Conservation (phyloP, 257 asterid species). For the Solanum neorickii region DNA sequence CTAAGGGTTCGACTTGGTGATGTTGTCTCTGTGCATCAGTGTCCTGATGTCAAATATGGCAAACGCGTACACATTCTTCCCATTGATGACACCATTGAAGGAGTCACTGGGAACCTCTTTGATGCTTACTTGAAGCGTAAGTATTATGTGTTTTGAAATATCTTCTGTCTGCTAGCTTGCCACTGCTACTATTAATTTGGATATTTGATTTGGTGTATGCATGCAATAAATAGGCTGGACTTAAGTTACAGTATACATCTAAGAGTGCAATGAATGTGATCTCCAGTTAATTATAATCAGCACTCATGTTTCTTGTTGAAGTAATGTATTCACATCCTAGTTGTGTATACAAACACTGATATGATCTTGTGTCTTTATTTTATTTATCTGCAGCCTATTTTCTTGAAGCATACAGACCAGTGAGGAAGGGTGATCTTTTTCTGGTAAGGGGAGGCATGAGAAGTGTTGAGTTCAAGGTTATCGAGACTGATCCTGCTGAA, state of each 20-base stretch:
- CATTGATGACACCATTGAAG: constrained; percentile 62
- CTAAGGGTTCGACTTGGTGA: constrained; percentile 60
- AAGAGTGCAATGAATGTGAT: not conserved
- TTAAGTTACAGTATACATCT: not conserved
- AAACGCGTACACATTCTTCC: constrained; percentile 85
- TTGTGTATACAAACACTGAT: not conserved
- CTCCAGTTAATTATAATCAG: not conserved
- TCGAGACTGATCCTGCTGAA: constrained; percentile 71
- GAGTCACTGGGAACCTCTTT: constrained; percentile 54
- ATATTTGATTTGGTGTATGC: not conserved
- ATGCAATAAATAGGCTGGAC: not conserved
- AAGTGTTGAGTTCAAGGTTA: constrained; percentile 67
- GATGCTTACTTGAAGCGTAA: constrained; percentile 60
- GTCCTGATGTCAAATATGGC: constrained; percentile 69
- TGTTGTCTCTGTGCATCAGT: constrained; percentile 60
- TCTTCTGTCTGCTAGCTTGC: not conserved
- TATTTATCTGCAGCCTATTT: constrained; percentile 47
- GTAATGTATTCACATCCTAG: not conserved
- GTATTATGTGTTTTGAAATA: not conserved
- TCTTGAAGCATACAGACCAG: constrained; percentile 72
- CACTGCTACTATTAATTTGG: not conserved
- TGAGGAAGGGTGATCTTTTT: constrained; percentile 72
- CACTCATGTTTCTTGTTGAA: not conserved
- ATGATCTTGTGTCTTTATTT: not conserved
- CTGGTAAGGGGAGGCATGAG: constrained; percentile 89